phyloP scores from a whole-genome alignment of 768 basidiomycete species.

The Cyclocybe aegerita region DNA sequence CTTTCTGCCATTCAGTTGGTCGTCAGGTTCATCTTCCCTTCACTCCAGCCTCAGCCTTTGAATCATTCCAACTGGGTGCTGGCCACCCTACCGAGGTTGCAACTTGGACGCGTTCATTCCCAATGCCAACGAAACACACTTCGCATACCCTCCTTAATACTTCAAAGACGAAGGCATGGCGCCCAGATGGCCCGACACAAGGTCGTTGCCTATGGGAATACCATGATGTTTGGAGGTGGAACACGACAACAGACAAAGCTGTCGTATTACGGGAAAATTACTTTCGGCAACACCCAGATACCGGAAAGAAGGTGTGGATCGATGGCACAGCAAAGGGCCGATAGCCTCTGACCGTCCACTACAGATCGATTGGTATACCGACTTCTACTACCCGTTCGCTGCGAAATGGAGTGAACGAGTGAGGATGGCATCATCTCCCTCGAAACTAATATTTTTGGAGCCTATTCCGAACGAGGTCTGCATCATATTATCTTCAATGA shows the following conservation, averaged over 20 bases:
- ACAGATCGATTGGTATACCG: conserved; percentile 83
- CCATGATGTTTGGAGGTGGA: conserved; percentile 95
- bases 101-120: conserved; percentile 84
- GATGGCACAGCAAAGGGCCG: not conserved
- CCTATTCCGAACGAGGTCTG: conserved; percentile 91
- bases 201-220: conserved; percentile 84
- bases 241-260: conserved; percentile 57
- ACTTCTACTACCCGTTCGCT: conserved; percentile 81
- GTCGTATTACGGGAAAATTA: conserved; percentile 84
- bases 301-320: conserved; percentile 53
- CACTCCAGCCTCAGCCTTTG: conserved; percentile 44
- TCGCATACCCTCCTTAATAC: conserved; percentile 60
- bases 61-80: conserved; percentile 91
- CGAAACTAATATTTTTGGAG: conserved; percentile 75
- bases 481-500: not conserved
- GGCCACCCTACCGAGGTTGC: conserved; percentile 82
- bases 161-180: conserved; percentile 64
- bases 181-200: conserved; percentile 66
- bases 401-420: conserved; percentile 66
- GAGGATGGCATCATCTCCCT: conserved; percentile 40
- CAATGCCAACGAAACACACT: conserved; percentile 76
- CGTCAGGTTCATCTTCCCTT: no score
- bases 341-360: not conserved
- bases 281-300: conserved; percentile 69
- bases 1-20: not conserved